Conservation (phyloP, 1,139 yeast species). For the Blastobotrys capitulatus region DNA sequence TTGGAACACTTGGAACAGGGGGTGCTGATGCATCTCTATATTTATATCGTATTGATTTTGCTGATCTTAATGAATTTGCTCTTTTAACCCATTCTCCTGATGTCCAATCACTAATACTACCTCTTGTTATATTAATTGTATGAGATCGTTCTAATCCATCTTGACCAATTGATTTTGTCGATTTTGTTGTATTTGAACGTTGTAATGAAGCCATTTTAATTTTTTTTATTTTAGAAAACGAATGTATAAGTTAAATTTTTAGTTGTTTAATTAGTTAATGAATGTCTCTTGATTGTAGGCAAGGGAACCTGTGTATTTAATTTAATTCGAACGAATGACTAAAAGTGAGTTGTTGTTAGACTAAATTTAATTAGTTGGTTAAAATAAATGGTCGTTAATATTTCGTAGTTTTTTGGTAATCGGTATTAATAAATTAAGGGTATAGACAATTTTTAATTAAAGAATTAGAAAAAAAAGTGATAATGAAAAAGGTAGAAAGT, state of each 20-base stretch:
- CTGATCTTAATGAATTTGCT: neutral
- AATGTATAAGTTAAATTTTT: neutral
- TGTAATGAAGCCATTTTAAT: neutral
- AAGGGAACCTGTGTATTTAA: conserved; percentile 4
- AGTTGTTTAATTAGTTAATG: neutral
- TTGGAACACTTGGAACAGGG: neutral
- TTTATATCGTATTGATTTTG: neutral
- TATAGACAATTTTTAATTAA: too few species aligned
- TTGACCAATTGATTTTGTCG: neutral
- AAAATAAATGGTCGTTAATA: too few species aligned
- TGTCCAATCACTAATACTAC: conserved; percentile 8
- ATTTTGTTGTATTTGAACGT: neutral
- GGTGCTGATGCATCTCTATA: neutral
- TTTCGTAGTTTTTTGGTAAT: too few species aligned
- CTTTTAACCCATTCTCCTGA: conserved; percentile 2
- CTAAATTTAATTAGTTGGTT: too few species aligned
- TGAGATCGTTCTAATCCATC: conserved; percentile 6
- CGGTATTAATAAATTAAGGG: too few species aligned
- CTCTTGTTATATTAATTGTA: conserved; percentile 7
- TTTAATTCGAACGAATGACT: neutral
- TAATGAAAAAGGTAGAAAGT: too few species aligned
- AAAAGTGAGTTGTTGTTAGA: neutral
- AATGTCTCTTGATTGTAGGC: conserved; percentile 7
- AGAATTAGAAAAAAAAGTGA: too few species aligned
- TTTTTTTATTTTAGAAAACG: neutral